These are phyloP conservation scores for Suillus lakei DNA, from an alignment of 768 basidiomycete species.

Conservation along the genomic window DNA sequence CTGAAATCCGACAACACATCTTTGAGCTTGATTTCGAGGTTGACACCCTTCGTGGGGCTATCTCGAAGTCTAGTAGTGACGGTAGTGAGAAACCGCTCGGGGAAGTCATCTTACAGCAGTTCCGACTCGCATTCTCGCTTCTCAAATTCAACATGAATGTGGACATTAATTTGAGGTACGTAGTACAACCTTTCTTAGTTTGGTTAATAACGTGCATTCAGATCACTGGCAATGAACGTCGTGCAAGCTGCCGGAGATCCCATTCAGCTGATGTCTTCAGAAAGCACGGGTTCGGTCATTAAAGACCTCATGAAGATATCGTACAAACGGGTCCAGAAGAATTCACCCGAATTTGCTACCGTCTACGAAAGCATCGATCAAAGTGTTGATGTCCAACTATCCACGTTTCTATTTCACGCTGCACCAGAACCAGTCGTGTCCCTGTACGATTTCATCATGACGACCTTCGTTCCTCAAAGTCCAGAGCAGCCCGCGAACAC, in stretches of 20 bases:
- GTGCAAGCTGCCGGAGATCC: constrained; percentile 57
- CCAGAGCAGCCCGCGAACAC: constrained; percentile 16
- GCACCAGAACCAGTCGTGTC: constrained; percentile 90
- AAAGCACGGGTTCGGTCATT: constrained; percentile 44
- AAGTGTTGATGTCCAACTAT: constrained; percentile 82
- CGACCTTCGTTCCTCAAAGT: constrained; percentile 79
- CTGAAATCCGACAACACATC: constrained; percentile 55
- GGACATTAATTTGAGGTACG: constrained; percentile 77
- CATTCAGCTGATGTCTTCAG: constrained; percentile 70
- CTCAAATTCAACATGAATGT: constrained; percentile 89
- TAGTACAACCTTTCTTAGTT: neutral
- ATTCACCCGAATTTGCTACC: constrained; percentile 84
- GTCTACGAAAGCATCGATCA: constrained; percentile 88
- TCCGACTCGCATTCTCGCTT: constrained; percentile 73
- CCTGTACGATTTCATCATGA: constrained; percentile 97
- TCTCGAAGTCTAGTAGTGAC: constrained; percentile 70
- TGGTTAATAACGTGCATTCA: constrained; percentile 33
- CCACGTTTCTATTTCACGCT: constrained; percentile 87
- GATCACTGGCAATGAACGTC: constrained; percentile 78
- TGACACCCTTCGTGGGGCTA: constrained; percentile 75
- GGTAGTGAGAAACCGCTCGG: constrained; percentile 77
- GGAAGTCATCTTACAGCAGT: constrained; percentile 77
- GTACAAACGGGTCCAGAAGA: constrained; percentile 80
- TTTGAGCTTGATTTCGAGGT: constrained; percentile 92
- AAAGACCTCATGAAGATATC: constrained; percentile 77